Percentiles rank a stretch among this genome's conserved stretches.
Conservation (phyloP, 2,329 filamentous ascomycete species). For the Diaporthe longicolla region DNA sequence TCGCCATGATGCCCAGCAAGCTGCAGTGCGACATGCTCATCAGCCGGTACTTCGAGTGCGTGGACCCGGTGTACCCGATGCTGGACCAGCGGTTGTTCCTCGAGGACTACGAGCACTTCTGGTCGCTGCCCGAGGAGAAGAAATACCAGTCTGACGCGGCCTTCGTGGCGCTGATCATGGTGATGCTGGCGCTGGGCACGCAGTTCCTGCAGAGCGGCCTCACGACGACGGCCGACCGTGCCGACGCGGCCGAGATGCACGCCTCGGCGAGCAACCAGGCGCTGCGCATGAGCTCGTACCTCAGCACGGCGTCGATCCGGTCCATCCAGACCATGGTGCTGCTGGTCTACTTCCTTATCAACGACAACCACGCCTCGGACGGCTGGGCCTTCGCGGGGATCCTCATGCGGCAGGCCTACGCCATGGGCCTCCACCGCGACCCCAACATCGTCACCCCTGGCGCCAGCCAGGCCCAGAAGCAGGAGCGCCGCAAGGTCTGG, state of each 20-base stretch:
- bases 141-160: conserved; percentile 75
- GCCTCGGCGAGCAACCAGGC: conserved; percentile 85
- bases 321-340: conserved; percentile 86
- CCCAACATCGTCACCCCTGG: conserved; percentile 80
- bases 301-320: conserved; percentile 79
- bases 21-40: conserved; percentile 80
- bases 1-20: conserved; percentile 82
- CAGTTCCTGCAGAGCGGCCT: conserved; percentile 78
- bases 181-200: conserved; percentile 83
- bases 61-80: conserved; percentile 87
- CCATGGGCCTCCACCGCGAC: conserved; percentile 85
- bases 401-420: conserved; percentile 82
- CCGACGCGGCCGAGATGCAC: conserved; percentile 84
- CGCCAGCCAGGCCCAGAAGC: conserved; percentile 79
- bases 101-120: conserved; percentile 84
- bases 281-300: conserved; percentile 80
- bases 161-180: conserved; percentile 80
- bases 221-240: conserved; percentile 60
- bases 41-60: conserved; percentile 75
- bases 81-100: conserved; percentile 82
- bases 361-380: conserved; percentile 87
- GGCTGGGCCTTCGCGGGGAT: conserved; percentile 88
- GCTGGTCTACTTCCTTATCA: conserved; percentile 88
- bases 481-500: conserved; percentile 85
- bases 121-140: conserved; percentile 71